These are phyloP conservation scores for Heliamphora pulchella DNA, from an alignment of 179 eudicot genomes.

Conservation along the genomic window DNA sequence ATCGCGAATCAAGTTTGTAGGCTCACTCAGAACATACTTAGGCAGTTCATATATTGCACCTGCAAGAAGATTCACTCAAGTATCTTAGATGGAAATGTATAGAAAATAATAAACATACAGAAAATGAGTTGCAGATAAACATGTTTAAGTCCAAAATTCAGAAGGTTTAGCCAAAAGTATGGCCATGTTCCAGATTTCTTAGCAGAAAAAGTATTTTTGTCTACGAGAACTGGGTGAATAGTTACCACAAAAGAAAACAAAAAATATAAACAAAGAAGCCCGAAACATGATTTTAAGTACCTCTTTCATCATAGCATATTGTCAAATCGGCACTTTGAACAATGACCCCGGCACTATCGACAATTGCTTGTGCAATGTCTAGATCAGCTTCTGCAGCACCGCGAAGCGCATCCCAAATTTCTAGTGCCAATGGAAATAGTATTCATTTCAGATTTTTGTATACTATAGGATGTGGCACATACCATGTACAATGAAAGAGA, in stretches of 20 bases:
- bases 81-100: background rate
- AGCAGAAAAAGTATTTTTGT: background rate
- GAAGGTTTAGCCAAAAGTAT: background rate
- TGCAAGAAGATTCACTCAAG: constrained; percentile 26
- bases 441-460: background rate
- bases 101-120: background rate
- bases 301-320: constrained; percentile 88
- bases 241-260: background rate
- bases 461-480: background rate
- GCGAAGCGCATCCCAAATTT: constrained; percentile 91
- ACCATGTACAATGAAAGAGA: background rate
- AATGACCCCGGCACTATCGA: constrained; percentile 81
- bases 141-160: background rate
- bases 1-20: constrained; percentile 65
- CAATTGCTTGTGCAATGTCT: constrained; percentile 59
- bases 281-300: constrained; percentile 22
- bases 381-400: constrained; percentile 80
- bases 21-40: constrained; percentile 80
- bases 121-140: background rate
- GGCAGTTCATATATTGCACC: constrained; percentile 91
- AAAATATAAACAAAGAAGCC: background rate
- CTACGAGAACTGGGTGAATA: background rate
- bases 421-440: constrained; percentile 27
- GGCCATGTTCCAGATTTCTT: background rate
- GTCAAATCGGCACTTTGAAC: constrained; percentile 67